Evolutionary conservation across 179 eudicot genomes (phyloP), one percentile per base, ranked within the genome.

Genomic region (Camellia oleifera): DNA sequence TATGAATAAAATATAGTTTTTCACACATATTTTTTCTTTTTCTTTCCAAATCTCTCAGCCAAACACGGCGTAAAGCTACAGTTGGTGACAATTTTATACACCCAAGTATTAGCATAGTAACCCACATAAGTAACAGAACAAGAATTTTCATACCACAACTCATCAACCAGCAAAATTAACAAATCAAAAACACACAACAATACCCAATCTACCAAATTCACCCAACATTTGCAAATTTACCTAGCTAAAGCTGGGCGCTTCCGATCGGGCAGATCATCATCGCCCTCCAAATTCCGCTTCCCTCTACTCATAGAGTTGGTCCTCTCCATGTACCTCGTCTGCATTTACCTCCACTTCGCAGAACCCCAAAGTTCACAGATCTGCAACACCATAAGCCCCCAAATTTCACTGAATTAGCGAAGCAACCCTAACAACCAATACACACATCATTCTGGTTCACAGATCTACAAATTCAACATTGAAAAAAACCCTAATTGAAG

Each of bases 221-320:
- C 26, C 78, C 48, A 50, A 44, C 71, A 75, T 72, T 8, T 75
- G 23, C 66, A 17, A 42, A 80, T 40, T 62, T 78, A 92, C 98
- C 98, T 92, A 81, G 97, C 97, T 75, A 94, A 82, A 78, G 96
- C 98, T 2, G 97, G 98, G 74, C 94, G 84, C 88, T 95, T 95
- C 45, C 92, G 83, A 76, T 91, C 96, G 1, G 93, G 97, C 83
- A 88, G 92, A 23, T 92, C 94, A 58, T 89, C 91, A 60, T 82
- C 96, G 64, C 87, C 89, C 63, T 93, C 98, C 87, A 93, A 90
- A 64, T 85, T 83, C 82, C 98, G 69, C 79, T 94, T 93, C 20
- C 93, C 98, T 82, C 97, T 84, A 20, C 76, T 86, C 86, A 93
- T 90, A 66, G 92, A 90, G 69, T 88, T 91, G 42, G 88, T 90